Percentiles rank a stretch among this genome's conserved stretches.
phyloP scores from a whole-genome alignment of 331 rosid species.

The Erythrophleum ivorense region DNA sequence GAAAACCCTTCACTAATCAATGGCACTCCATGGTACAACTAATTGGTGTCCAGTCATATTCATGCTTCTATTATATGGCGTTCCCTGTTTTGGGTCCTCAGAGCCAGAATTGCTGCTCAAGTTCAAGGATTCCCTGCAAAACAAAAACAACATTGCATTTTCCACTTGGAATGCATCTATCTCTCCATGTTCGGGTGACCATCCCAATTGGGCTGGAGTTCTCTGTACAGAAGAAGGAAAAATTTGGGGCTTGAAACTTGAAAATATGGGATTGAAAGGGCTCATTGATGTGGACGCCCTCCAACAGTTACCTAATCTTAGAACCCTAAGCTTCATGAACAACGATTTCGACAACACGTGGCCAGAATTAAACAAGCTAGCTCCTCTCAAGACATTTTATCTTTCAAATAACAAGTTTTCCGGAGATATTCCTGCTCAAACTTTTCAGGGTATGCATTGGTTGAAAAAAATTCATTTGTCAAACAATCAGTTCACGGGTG shows the following conservation, averaged over 20 bases:
- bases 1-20: conserved; percentile 22
- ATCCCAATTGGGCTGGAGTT: conserved; percentile 68
- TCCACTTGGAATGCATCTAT: conserved; percentile 52
- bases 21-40: conserved; percentile 48
- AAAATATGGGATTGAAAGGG: conserved; percentile 74
- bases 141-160: conserved; percentile 29
- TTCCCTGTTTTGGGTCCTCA: conserved; percentile 38
- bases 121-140: conserved; percentile 54
- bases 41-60: background rate
- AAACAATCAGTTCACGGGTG: conserved; percentile 60
- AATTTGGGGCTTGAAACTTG: conserved; percentile 68
- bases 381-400: conserved; percentile 56
- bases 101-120: conserved; percentile 63
- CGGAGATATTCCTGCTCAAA: conserved; percentile 54
- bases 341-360: conserved; percentile 57
- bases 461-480: conserved; percentile 75
- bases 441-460: conserved; percentile 56
- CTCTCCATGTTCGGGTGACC: conserved; percentile 50
- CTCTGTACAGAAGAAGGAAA: conserved; percentile 56
- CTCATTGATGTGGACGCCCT: conserved; percentile 56
- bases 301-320: conserved; percentile 51
- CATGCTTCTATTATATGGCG: conserved; percentile 24
- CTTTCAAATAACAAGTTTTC: conserved; percentile 68
- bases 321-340: conserved; percentile 64
- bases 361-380: conserved; percentile 56